Evolutionary conservation across 2,329 filamentous ascomycete genomes (phyloP), one percentile per base, ranked within the genome.

Genomic region (Coniosporium tulheliwenetii): DNA sequence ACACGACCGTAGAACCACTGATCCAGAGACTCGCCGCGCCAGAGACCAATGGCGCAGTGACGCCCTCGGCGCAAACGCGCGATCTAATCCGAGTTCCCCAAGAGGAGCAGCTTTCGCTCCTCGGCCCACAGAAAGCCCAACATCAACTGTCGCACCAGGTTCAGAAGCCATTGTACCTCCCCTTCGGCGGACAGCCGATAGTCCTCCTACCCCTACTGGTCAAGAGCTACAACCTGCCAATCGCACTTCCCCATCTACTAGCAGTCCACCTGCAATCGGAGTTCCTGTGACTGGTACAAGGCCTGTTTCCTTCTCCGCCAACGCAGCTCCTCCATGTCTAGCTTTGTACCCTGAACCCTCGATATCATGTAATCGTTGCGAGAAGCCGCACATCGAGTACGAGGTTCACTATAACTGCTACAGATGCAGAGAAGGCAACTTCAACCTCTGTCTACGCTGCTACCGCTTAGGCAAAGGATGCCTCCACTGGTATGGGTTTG

Each of bases 401-500:
- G 77, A 85, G 8, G 63, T 94, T 2, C 85, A 95, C 58, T 93
- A 89, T 60, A 82, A 82, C 54, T 96, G 89, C 58, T 58, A 63
- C 2, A 66, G 68, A 39, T 95, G 89, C 57, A 67, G 73, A 12
- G 63, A 69, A 5, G 85, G 84, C 1, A 66, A 74, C 37, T 93
- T 80, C 67, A 81, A 87, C 54, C 66, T 95, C 9, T 96, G 89
- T 53, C 61, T 82, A 2, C 70, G 70, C 47, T 96, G 89, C 62
- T 95, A 93, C 57, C 77, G 85, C 26, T 56, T 65, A 10, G 79
- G 80, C 8, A 74, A 74, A 52, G 87, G 87, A 9, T 96, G 89
- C 56, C 67, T 76, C 13, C 75, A 91, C 55, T 95, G 86, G 85
- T 86, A 80, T 50, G 87, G 89, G 1, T 94, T 95, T 55, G 84